Conservation (phyloP, 495 filamentous ascomycete species). For the Daldinia grandis region DNA sequence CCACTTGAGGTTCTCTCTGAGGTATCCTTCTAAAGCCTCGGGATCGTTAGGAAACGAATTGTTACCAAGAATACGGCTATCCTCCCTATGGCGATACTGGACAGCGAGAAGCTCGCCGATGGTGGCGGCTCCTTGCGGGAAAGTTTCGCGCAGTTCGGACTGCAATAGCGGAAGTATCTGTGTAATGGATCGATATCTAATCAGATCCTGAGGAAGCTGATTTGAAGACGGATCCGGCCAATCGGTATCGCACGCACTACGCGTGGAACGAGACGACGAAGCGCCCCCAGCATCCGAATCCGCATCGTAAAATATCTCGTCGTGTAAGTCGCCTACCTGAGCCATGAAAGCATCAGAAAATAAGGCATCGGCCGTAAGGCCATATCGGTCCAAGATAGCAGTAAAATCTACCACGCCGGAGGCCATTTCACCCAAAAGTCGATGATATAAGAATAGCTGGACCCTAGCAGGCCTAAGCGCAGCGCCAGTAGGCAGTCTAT, state of each 20-base stretch:
- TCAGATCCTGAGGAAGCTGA: constrained; percentile 53
- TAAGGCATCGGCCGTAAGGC: constrained; percentile 64
- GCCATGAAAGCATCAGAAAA: constrained; percentile 85
- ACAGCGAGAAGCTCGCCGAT: constrained; percentile 68
- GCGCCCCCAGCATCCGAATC: constrained; percentile 36
- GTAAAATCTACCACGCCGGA: constrained; percentile 73
- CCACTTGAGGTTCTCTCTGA: constrained; percentile 78
- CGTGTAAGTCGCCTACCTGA: constrained; percentile 75
- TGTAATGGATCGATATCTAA: constrained; percentile 52
- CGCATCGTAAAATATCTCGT: constrained; percentile 59
- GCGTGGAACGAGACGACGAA: constrained; percentile 14
- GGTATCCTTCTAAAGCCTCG: constrained; percentile 66
- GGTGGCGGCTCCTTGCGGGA: constrained; percentile 60
- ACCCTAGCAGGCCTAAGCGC: constrained; percentile 80
- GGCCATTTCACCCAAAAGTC: constrained; percentile 80
- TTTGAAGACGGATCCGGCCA: neutral
- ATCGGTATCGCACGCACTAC: neutral
- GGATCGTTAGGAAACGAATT: constrained; percentile 77
- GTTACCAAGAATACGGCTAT: constrained; percentile 67
- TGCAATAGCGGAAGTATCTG: constrained; percentile 51
- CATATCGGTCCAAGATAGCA: constrained; percentile 72
- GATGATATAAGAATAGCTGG: constrained; percentile 91
- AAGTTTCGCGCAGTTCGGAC: constrained; percentile 61
- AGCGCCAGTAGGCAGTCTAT: constrained; percentile 68
- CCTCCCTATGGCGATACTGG: constrained; percentile 64